Percentiles rank a stretch among this genome's conserved stretches.
phyloP scores from a whole-genome alignment of 192 early-diverging fungal genomes.

The Coemansia sp. region DNA sequence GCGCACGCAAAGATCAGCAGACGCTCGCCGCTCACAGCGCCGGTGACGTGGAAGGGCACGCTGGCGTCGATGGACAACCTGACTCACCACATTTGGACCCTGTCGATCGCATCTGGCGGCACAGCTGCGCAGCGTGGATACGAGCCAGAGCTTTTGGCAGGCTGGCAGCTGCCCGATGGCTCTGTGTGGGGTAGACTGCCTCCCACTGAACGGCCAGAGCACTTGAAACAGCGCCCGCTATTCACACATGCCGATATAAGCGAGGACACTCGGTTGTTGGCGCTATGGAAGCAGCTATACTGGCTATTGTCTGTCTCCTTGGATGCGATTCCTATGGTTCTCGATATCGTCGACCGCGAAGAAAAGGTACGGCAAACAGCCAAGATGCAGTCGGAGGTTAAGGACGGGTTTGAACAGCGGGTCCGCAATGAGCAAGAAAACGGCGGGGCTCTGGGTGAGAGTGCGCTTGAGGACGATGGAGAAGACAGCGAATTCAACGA shows the following conservation, averaged over 20 bases:
- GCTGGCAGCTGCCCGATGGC: slow-evolving; percentile 47
- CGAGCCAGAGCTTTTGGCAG: slow-evolving; percentile 33
- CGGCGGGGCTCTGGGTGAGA: not conserved
- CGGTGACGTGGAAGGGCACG: slow-evolving; percentile 11
- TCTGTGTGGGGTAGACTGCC: slow-evolving; percentile 31
- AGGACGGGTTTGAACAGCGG: not conserved
- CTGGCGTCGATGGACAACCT: slow-evolving; percentile 8
- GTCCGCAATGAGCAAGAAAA: not conserved
- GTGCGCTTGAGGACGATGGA: not conserved
- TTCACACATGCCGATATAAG: not conserved
- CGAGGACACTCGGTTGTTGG: slow-evolving; percentile 2
- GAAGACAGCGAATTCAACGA: slow-evolving; percentile 6
- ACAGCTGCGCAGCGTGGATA: slow-evolving; percentile 3
- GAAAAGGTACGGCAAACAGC: not conserved
- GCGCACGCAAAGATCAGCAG: slow-evolving; percentile 9
- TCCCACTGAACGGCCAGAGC: not conserved
- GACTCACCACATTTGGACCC: slow-evolving; percentile 21
- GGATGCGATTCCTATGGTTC: slow-evolving; percentile 28
- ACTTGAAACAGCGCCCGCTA: not conserved
- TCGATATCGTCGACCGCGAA: slow-evolving; percentile 11
- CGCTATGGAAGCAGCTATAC: slow-evolving; percentile 33
- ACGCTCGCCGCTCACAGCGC: not conserved
- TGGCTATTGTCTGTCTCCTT: slow-evolving; percentile 15
- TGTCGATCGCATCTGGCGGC: not conserved
- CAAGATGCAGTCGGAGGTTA: not conserved